Conservation (phyloP, 345 rosid genomes). For the Rhizophora mangle region DNA sequence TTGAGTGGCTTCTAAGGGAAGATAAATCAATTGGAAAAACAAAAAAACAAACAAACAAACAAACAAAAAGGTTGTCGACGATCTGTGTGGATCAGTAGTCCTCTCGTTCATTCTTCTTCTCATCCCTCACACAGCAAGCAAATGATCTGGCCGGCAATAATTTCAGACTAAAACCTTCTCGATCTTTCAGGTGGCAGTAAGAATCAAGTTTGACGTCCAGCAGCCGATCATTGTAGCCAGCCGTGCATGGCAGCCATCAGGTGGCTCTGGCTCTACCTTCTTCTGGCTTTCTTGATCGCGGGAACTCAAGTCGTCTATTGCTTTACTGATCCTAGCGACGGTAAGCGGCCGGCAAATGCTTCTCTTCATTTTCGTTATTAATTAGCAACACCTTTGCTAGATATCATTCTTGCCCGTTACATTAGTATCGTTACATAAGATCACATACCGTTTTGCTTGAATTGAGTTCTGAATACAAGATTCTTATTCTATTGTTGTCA, state of each 20-base stretch:
- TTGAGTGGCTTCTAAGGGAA: constrained; percentile 35
- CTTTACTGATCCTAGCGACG: constrained; percentile 61
- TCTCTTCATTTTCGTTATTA: not conserved
- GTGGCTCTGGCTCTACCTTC: constrained; percentile 35
- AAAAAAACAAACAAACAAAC: not conserved
- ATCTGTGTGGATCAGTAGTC: not conserved
- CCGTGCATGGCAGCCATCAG: constrained; percentile 22
- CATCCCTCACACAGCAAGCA: not conserved
- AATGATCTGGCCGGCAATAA: not conserved
- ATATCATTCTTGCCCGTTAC: too few relatives aligned
- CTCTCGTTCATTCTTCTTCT: not conserved
- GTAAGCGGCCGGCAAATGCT: constrained; percentile 24
- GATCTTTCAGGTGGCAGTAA: not conserved
- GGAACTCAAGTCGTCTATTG: constrained; percentile 30
- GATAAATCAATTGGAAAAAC: constrained; percentile 20
- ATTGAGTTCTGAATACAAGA: too few relatives aligned
- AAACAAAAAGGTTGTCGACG: too few relatives aligned
- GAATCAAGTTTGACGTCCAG: not conserved
- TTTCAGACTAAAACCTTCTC: not conserved
- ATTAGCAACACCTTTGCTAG: not conserved
- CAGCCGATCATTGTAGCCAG: constrained; percentile 1
- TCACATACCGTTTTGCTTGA: too few relatives aligned
- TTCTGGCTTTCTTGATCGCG: constrained; percentile 29
- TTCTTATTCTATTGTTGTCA: too few relatives aligned
- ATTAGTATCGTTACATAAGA: not conserved